Percentiles rank a stretch among this genome's conserved stretches.
Conservation (phyloP, 2,329 filamentous ascomycete genomes). For the Macroventuria anomochaeta region DNA sequence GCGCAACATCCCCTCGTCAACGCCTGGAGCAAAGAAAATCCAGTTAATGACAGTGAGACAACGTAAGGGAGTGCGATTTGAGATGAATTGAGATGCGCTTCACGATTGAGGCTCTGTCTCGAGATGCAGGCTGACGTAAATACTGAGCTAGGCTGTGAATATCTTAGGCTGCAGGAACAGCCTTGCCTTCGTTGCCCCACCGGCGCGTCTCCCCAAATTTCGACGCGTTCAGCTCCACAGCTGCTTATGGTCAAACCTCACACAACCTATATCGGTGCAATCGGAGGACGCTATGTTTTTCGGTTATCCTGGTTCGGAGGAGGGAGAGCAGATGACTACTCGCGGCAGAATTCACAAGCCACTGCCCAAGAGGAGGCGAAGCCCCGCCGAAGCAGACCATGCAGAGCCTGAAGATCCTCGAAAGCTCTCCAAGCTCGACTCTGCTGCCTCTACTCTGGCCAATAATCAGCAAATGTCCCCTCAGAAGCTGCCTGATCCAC, state of each 20-base stretch:
- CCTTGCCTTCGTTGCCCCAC: constrained; percentile 18
- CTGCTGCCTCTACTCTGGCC: constrained; percentile 1
- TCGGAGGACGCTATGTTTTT: constrained; percentile 7
- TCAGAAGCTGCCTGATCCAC: neutral
- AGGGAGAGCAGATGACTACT: neutral
- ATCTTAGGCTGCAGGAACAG: constrained; percentile 9
- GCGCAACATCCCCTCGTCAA: constrained; percentile 35
- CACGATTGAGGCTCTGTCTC: constrained; percentile 15
- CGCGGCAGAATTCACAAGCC: neutral
- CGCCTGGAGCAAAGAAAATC: neutral
- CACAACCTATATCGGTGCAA: neutral
- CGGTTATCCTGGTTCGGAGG: constrained; percentile 2
- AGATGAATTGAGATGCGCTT: constrained; percentile 10
- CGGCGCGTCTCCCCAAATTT: constrained; percentile 14
- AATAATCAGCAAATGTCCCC: neutral
- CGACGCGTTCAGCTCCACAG: constrained; percentile 1
- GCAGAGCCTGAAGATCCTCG: constrained; percentile 1
- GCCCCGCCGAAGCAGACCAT: neutral
- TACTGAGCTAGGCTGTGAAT: constrained; percentile 14
- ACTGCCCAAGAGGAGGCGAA: constrained; percentile 11
- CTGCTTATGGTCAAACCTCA: constrained; percentile 1
- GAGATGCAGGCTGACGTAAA: constrained; percentile 31
- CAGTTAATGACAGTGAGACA: neutral
- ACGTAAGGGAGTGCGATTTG: neutral
- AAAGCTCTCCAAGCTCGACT: constrained; percentile 10